Evolutionary conservation across 495 filamentous ascomycete genomes (phyloP), one percentile per base, ranked within the genome.

Genomic region (Parathielavia hyrcaniae): DNA sequence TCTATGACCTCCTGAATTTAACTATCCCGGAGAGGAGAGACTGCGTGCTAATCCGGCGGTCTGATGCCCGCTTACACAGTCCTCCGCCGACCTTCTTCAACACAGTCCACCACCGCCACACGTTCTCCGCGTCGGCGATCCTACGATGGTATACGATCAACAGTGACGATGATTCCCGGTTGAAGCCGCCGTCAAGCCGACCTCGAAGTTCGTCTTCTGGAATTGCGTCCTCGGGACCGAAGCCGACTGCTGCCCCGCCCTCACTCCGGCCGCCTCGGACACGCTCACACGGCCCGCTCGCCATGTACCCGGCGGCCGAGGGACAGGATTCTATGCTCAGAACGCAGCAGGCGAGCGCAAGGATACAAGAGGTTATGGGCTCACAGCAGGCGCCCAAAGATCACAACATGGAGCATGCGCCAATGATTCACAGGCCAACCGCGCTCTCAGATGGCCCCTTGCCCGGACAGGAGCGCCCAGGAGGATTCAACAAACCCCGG

Each of bases 241-340:
- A 55, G 40, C 41, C 60, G 9, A 64, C 59, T 23, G 48, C 59
- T 36, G 51, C 55, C 32, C 40, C 62, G 1, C 38, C 56, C 11
- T 38, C 39, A 20, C 44, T 47, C 23, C 56, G 39, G 14, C 59
- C 40, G 22, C 62, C 59, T 8, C 50, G 52, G 44, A 22, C 53
- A 17, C 40, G 22, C 47, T 38, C 34, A 11, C 47, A 61, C 51
- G 48, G 46, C 36, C 62, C 63, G 7, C 30, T 61, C 16, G 56
- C 61, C 36, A 62, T 64, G 61, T 64, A 69, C 45, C 67, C 67
- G 2, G 55, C 67, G 2, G 55, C 55, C 41, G 58, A 61, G 34
- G 67, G 67, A 10, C 63, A 63, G n/a, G 68, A 71, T 9, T 62
- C 63, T 44, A 59, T 62, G 4, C 14, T 53, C 13, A 64, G 64